A percentile compares a stretch with the other conserved stretches of the same genome.
phyloP scores from a whole-genome alignment of 164 flowering plant genomes.

The Annona squamosa region DNA sequence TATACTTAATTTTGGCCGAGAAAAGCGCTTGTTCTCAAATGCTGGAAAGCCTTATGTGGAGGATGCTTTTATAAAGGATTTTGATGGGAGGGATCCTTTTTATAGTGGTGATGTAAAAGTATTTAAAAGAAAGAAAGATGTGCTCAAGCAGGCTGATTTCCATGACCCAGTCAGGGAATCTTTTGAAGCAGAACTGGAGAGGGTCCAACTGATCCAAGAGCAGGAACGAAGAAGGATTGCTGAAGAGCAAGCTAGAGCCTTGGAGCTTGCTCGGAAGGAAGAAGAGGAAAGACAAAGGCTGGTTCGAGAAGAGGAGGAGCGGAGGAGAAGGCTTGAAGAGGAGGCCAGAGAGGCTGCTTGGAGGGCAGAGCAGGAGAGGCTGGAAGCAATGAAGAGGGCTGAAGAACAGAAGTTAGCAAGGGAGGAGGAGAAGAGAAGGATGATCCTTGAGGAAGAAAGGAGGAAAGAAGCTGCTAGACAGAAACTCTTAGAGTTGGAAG shows the following conservation, averaged over 20 bases:
- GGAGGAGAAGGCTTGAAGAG: slow-evolving; percentile 65
- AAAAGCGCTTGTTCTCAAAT: slow-evolving; percentile 39
- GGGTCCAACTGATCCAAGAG: slow-evolving; percentile 92
- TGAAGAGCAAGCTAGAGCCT: slow-evolving; percentile 82
- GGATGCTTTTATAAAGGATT: slow-evolving; percentile 39
- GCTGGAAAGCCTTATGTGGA: slow-evolving; percentile 49
- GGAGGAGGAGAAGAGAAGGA: slow-evolving; percentile 79
- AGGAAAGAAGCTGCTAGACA: slow-evolving; percentile 92
- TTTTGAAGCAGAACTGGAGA: slow-evolving; percentile 97
- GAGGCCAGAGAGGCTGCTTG: slow-evolving; percentile 89
- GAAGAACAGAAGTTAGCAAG: slow-evolving; percentile 79
- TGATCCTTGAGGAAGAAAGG: slow-evolving; percentile 82
- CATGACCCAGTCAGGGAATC: slow-evolving; percentile 95
- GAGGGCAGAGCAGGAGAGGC: slow-evolving; percentile 82
- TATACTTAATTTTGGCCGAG: slow-evolving; percentile 47
- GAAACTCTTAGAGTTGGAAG: slow-evolving; percentile 89
- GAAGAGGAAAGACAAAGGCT: slow-evolving; percentile 76
- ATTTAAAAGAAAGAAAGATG: slow-evolving; percentile 75
- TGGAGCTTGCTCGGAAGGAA: slow-evolving; percentile 77
- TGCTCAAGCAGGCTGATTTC: slow-evolving; percentile 54
- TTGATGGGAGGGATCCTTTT: slow-evolving; percentile 67
- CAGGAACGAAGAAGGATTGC: slow-evolving; percentile 66
- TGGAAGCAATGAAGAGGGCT: slow-evolving; percentile 54
- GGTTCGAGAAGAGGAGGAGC: slow-evolving; percentile 76
- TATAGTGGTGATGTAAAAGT: slow-evolving; percentile 34